Evolutionary conservation across 345 rosid species (phyloP), one percentile per base, ranked within the genome.

Genomic region (Eucalyptus brandiana): DNA sequence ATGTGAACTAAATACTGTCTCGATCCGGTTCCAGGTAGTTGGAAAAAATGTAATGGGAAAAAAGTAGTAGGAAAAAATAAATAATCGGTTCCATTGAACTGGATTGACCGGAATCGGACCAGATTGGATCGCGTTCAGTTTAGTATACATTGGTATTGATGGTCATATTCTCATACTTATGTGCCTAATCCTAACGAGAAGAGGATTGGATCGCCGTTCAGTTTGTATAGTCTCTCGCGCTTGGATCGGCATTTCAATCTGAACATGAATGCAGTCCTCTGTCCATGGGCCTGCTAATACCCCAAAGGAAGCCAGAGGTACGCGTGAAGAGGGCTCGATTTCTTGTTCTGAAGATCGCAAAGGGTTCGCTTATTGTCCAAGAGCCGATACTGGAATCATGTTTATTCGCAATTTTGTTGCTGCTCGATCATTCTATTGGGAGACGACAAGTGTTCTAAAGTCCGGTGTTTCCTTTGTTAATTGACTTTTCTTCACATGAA

Each of bases 11-110:
- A 53, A 53, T 21, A 53, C 5, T 21, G 0, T 51, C 2, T 21
- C 5, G 0, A 19, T 53, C 10, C 0, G 10, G 10, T 53, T 53
- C 2, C 0, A 53, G 0, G 24, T 19, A 53, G 2, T 8, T 0
- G 10, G 58, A 53, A 53, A 53, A 53, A 53, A 53, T 18, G 9
- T 53, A 18, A 53, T 53, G 23, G 9, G 2, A 53, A 53, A 19
- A 19, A 53, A 19, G 10, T 53, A 4, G 26, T 53, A 21, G 26
- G 24, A 53, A 53, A 53, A 53, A 8, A 53, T 53, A 21, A 53
- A 53, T 19, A 8, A 53, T 2, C 5, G 11, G 11, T 53, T 53
- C 26, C 58, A 53, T 21, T 21, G 58, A 0, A 21, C 0, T 53
- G 58, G 58, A 19, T 5, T 19, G 56, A 53, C 9, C 0, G 10